Percentiles rank a stretch among this genome's conserved stretches.
Conservation (phyloP, 768 basidiomycete species). For the Pleurotus sapidus region DNA sequence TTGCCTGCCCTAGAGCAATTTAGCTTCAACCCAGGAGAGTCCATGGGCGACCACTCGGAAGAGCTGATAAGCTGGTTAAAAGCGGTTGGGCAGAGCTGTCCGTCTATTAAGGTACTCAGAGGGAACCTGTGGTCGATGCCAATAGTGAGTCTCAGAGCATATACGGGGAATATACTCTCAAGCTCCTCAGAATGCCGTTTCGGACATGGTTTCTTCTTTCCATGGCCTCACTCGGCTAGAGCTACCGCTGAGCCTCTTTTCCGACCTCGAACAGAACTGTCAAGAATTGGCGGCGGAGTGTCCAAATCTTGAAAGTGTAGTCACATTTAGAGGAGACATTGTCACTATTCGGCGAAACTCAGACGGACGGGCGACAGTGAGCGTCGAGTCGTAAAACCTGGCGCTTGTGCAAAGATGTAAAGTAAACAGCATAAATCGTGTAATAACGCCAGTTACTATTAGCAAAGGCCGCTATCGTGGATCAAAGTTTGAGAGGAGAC, state of each 20-base stretch:
- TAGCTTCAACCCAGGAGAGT: neutral
- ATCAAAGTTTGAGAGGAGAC: constrained; percentile 37
- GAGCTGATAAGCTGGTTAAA: neutral
- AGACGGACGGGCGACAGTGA: too few species aligned
- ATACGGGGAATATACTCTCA: too few species aligned
- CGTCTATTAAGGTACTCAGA: neutral
- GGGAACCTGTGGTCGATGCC: neutral
- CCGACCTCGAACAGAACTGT: neutral
- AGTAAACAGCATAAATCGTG: neutral
- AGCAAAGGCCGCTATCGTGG: neutral
- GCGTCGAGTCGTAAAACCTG: neutral
- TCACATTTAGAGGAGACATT: neutral
- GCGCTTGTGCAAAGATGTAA: neutral
- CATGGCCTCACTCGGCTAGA: neutral
- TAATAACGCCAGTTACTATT: neutral
- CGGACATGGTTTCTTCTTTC: neutral
- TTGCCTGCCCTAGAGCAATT: neutral
- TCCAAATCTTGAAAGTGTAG: neutral
- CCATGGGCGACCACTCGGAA: neutral
- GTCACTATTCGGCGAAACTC: too few species aligned
- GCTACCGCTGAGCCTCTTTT: neutral
- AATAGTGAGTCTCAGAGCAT: neutral
- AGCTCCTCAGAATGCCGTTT: too few species aligned
- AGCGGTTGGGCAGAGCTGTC: neutral
- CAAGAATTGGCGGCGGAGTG: neutral